Base-by-base conservation (phyloP, 768 basidiomycete genomes). In the Pulveroboletus sp. region DNA sequence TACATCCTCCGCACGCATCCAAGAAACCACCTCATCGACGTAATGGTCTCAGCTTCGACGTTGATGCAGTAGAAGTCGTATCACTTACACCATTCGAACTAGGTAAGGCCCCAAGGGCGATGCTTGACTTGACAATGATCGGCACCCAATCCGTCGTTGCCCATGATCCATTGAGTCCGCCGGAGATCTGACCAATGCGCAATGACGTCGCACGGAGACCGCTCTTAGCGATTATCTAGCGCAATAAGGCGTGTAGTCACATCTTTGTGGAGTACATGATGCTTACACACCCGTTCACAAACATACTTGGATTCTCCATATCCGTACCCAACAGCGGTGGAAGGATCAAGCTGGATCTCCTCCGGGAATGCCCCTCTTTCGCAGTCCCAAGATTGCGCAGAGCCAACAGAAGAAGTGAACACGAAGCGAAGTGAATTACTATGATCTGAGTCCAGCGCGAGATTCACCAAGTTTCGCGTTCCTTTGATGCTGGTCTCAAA, bases 241-340 rank as follows among this genome's bases (percentile, higher is more conserved):
- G 10, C 1, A 9, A 33, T n/a, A 7, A 18, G 14, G 3, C 7
- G 15, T 28, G 24, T 30, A 14, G 17, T 6, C 27, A 8, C 1
- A 10, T n/a, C 27, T 31, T 31, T 21, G 21, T 4, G 26, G 21
- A 36, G 10, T 10, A 70, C 3, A 50, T 7, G 55, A 43, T 5
- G 62, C 11, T 50, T 18, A 47, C 70, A 1, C 43, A 71, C 66
- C 45, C 67, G 54, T 57, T 73, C 72, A 5, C 66, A 45, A 1
- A 73, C 64, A 47, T 72, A 73, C 58, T 74, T 73, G 15, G 58
- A 49, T 24, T 70, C 70, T 1, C 69, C 69, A 39, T 73, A 72
- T 1, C 73, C 72, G 14, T 53, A 28, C n/a, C 69, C 71, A 26
- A 68, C 61, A n/a, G 63, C 60, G 44, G 48, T 45, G 8, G 49